Conservation (phyloP, 441 rosid species). For the Gossypium schwendimanii region DNA sequence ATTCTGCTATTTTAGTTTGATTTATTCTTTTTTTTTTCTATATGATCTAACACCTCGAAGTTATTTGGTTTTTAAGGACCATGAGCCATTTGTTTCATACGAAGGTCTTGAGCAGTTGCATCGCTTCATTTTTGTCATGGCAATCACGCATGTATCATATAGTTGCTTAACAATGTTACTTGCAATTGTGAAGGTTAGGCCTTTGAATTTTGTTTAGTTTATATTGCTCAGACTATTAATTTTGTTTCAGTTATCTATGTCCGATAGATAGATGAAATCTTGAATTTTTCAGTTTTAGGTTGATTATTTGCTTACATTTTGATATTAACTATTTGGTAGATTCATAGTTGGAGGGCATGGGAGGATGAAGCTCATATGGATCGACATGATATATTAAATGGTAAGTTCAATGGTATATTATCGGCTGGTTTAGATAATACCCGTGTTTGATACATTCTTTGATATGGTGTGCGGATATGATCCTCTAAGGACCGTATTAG, state of each 20-base stretch:
- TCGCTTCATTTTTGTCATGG: constrained; percentile 95
- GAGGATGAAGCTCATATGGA: constrained; percentile 78
- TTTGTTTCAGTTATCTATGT: background rate
- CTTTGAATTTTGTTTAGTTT: background rate
- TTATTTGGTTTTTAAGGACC: constrained; percentile 41
- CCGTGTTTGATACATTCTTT: background rate
- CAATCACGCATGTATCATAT: constrained; percentile 80
- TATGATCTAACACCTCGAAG: constrained; percentile 8
- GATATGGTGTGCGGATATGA: background rate
- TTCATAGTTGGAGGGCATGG: constrained; percentile 86
- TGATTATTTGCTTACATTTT: constrained; percentile 13
- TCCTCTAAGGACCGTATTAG: background rate
- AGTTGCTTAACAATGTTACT: constrained; percentile 93
- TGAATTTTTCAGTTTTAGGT: background rate
- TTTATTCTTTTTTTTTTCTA: background rate
- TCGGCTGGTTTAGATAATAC: background rate
- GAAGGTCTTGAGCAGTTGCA: constrained; percentile 95
- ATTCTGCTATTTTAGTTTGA: background rate
- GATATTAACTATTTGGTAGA: constrained; percentile 34
- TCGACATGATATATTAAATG: constrained; percentile 45
- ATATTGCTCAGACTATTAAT: background rate
- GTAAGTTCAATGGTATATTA: constrained; percentile 31
- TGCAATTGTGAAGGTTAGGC: constrained; percentile 74
- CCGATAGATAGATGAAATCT: background rate
- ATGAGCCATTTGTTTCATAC: constrained; percentile 85